A percentile compares a stretch with the other conserved stretches of the same genome.
Conservation (phyloP, 208 protist species). For the Trypanosoma theileri region DNA sequence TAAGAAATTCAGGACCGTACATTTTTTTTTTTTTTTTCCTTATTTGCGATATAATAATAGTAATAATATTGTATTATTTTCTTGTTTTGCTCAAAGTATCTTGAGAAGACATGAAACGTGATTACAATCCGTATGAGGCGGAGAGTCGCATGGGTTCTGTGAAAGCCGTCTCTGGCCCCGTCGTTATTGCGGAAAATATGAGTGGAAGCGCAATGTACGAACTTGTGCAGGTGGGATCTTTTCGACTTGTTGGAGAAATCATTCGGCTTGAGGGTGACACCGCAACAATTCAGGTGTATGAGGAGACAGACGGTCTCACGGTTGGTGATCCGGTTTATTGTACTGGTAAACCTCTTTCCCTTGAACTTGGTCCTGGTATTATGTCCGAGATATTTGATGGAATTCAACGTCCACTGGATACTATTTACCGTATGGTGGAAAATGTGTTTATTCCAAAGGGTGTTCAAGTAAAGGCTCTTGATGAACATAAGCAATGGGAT, state of each 20-base stretch:
- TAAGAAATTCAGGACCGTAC: neutral
- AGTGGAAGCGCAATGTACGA: slow-evolving; percentile 99
- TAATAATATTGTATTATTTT: neutral
- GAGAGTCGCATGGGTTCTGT: slow-evolving; percentile 84
- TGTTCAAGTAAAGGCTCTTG: slow-evolving; percentile 95
- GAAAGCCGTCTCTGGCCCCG: slow-evolving; percentile 94
- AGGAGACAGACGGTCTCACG: slow-evolving; percentile 99
- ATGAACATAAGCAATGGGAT: slow-evolving; percentile 93
- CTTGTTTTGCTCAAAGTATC: neutral
- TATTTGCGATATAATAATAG: neutral
- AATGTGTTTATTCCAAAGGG: slow-evolving; percentile 99
- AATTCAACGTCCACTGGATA: slow-evolving; percentile 99
- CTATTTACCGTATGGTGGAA: slow-evolving; percentile 95
- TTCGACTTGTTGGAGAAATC: slow-evolving; percentile 99
- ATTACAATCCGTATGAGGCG: slow-evolving; percentile 70
- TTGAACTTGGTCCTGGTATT: slow-evolving; percentile 99
- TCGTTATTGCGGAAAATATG: slow-evolving; percentile 99
- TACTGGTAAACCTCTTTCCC: slow-evolving; percentile 98
- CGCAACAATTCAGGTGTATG: slow-evolving; percentile 99
- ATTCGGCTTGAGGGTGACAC: slow-evolving; percentile 99
- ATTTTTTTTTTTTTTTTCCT: neutral
- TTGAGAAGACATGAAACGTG: slow-evolving; percentile 44
- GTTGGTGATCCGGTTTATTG: slow-evolving; percentile 99
- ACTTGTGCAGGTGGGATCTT: slow-evolving; percentile 98
- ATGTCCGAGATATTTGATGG: slow-evolving; percentile 99